Conservation (phyloP, 1,139 yeast species). For the Scheffersomyces insectosa region DNA sequence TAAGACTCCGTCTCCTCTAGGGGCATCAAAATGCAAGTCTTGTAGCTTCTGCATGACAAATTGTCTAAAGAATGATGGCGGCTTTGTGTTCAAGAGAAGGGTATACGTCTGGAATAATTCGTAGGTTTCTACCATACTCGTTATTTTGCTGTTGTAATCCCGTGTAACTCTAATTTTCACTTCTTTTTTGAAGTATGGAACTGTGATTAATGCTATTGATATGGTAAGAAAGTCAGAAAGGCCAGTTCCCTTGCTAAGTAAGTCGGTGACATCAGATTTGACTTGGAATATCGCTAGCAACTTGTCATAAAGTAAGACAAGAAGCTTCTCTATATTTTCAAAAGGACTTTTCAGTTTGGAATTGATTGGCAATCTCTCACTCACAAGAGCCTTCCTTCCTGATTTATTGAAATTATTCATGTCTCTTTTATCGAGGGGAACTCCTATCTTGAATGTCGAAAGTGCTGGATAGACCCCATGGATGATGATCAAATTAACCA, state of each 20-base stretch:
- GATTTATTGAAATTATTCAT: constrained; percentile 42
- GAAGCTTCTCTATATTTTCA: constrained; percentile 16
- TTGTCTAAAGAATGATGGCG: constrained; percentile 39
- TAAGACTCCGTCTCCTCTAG: constrained; percentile 61
- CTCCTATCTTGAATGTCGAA: constrained; percentile 54
- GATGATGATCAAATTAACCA: constrained; percentile 63
- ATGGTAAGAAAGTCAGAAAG: constrained; percentile 66
- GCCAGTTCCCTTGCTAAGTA: constrained; percentile 71
- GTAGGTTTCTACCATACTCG: constrained; percentile 54
- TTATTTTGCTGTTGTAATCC: constrained; percentile 9
- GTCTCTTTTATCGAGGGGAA: constrained; percentile 64
- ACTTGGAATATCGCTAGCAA: constrained; percentile 34
- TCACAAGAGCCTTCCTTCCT: constrained; percentile 18
- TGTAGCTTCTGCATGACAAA: constrained; percentile 51
- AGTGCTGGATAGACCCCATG: constrained; percentile 73
- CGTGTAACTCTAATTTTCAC: constrained; percentile 2
- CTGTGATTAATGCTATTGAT: constrained; percentile 50
- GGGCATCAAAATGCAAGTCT: constrained; percentile 54
- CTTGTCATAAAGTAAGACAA: constrained; percentile 35
- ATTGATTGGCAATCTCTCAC: constrained; percentile 13
- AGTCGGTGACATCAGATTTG: constrained; percentile 53
- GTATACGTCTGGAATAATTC: constrained; percentile 60
- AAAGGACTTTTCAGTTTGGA: constrained; percentile 1
- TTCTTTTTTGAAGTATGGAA: constrained; percentile 28
- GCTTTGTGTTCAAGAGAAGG: constrained; percentile 37